These are phyloP conservation scores for Camelina laxa DNA, from an alignment of 345 rosid species.

Conservation along the genomic window DNA sequence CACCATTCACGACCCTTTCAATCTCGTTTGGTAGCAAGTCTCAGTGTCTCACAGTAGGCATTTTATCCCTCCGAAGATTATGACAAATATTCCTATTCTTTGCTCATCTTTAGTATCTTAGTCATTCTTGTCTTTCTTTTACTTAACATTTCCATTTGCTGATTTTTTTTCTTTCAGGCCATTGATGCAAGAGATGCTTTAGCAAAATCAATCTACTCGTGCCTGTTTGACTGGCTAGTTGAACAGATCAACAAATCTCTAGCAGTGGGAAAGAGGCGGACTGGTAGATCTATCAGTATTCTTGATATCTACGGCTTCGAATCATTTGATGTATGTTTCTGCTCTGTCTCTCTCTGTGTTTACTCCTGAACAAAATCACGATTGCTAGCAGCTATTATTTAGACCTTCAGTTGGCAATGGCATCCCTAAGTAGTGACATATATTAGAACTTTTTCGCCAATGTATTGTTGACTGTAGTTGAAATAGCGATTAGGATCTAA, in stretches of 20 bases:
- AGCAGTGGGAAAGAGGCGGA: conserved; percentile 89
- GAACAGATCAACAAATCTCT: conserved; percentile 96
- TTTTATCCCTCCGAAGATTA: neutral
- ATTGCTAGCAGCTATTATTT: conserved; percentile 22
- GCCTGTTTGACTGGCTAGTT: conserved; percentile 95
- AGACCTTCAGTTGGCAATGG: conserved; percentile 8
- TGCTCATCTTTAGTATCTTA: conserved; percentile 8
- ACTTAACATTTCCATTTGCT: conserved; percentile 22
- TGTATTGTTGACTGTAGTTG: conserved; percentile 16
- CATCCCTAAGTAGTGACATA: conserved; percentile 10
- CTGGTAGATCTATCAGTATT: conserved; percentile 98
- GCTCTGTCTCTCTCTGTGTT: conserved; percentile 26
- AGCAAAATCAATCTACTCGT: conserved; percentile 93
- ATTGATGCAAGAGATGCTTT: conserved; percentile 87
- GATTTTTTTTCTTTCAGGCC: conserved; percentile 59
- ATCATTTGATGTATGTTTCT: conserved; percentile 82
- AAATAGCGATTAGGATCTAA: neutral
- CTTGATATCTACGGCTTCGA: conserved; percentile 99
- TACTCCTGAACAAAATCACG: conserved; percentile 8
- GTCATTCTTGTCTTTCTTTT: neutral
- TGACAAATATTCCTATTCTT: neutral
- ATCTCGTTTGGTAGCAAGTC: conserved; percentile 18
- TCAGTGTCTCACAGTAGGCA: conserved; percentile 8
- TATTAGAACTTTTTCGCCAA: conserved; percentile 5
- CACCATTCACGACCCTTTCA: too few species aligned